Base-by-base conservation (phyloP, 345 rosid genomes). In the Eucalyptus tenuipes region DNA sequence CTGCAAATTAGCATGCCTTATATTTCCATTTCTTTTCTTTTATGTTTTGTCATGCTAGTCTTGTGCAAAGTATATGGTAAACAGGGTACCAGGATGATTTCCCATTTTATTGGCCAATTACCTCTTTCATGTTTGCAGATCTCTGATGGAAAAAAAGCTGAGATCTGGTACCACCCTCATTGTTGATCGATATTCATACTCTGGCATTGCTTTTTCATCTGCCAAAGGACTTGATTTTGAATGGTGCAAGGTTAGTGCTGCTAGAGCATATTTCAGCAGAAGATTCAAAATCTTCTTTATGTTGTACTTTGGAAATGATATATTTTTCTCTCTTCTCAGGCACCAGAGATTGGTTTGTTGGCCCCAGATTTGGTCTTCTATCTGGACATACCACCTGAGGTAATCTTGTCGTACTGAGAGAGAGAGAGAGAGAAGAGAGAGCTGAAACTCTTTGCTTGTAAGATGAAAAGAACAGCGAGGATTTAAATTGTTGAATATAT, bases 141-240 rank as follows among this genome's bases (percentile, higher is more conserved):
- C 95, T 52, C 80, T 94, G 92, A 97, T 98, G 99, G 98, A 97
- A 92, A 91, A 90, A 57, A 94, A 95, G 91, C 93, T 98, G 90
- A 95, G 89, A 91, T 57, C 90, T 49, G 99, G 99, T 75, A 95
- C 94, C 7, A 95, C 98, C 31, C 96, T 98, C 66, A 91, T 97
- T 48, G 95, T 97, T 33, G 99, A 98, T 87, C 98, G 98, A 71
- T 97, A 98, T 90, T 97, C 98, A 7, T 98, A 95, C 90, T 96
- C 99, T 33, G 98, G 99, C 57, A 98, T 96, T 49, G 99, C 98
- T 66, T 96, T 97, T 93, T 96, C 99, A 20, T 91, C 97, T 88
- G 99, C 99, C 44, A 97, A 96, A 93, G 99, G 98, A 90, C 96
- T 97, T 24, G 93, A 91, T 92, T 49, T 95, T 44, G 95, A 94